Percentiles rank a stretch among this genome's conserved stretches.
Conservation (phyloP, 805 yeast species). For the Barnettozyma wickerhamii region DNA sequence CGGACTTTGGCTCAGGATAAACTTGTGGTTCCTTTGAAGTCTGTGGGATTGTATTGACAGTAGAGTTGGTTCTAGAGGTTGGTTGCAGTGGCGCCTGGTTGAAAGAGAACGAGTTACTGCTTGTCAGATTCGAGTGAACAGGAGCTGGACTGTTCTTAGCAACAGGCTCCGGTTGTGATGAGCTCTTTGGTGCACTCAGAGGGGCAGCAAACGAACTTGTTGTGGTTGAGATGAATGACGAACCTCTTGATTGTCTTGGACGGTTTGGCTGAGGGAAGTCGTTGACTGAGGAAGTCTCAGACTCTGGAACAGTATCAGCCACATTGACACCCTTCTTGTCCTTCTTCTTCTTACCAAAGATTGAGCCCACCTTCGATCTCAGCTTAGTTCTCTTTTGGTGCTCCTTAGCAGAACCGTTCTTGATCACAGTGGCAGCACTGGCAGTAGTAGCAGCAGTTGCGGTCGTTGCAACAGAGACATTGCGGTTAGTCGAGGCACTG, state of each 20-base stretch:
- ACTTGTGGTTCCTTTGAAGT: background rate
- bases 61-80: constrained; percentile 23
- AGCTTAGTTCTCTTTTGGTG: constrained; percentile 37
- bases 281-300: constrained; percentile 24
- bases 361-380: constrained; percentile 71
- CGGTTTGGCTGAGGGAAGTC: constrained; percentile 10
- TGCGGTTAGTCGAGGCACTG: constrained; percentile 9
- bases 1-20: background rate
- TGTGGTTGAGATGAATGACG: constrained; percentile 18
- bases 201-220: constrained; percentile 13
- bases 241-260: constrained; percentile 18
- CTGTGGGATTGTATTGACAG: constrained; percentile 7
- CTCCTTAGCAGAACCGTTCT: constrained; percentile 12
- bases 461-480: constrained; percentile 19
- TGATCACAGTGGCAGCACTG: constrained; percentile 12
- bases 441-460: constrained; percentile 15
- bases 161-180: constrained; percentile 14
- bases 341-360: constrained; percentile 61
- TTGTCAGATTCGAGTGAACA: too few relatives aligned
- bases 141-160: constrained; percentile 8
- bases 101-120: constrained; percentile 25
- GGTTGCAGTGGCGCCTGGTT: constrained; percentile 34
- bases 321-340: constrained; percentile 28
- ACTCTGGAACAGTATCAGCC: constrained; percentile 19
- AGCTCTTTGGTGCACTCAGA: constrained; percentile 2